phyloP scores from a whole-genome alignment of 139 green algal species.

The Limnomonas spitsbergensis region DNA sequence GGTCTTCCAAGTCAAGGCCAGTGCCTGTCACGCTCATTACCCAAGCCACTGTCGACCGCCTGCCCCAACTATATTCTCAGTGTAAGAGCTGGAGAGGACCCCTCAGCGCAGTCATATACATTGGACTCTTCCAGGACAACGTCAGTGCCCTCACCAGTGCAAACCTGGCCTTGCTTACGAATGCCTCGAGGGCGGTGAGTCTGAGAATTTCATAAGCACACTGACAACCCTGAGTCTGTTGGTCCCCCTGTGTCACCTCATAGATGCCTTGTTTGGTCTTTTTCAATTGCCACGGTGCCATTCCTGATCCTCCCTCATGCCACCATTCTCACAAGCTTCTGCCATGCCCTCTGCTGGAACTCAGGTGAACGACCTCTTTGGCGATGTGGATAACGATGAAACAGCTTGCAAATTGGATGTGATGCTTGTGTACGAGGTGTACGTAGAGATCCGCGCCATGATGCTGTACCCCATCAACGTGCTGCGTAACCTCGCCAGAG shows the following conservation, averaged over 20 bases:
- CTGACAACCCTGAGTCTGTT: not conserved
- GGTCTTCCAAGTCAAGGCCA: not conserved
- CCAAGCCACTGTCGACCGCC: constrained; percentile 22
- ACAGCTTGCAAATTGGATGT: constrained; percentile 19
- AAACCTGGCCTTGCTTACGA: not conserved
- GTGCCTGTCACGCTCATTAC: constrained; percentile 21
- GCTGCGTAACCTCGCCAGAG: constrained; percentile 25
- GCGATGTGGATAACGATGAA: constrained; percentile 13
- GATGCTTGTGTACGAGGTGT: constrained; percentile 26
- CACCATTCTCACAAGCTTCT: too few relatives aligned
- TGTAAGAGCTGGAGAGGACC: constrained; percentile 24
- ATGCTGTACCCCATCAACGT: constrained; percentile 45
- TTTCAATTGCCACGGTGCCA: not conserved
- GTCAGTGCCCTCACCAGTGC: not conserved
- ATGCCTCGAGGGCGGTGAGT: not conserved
- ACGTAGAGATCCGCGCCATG: constrained; percentile 13
- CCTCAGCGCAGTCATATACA: constrained; percentile 15
- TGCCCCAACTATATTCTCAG: constrained; percentile 24
- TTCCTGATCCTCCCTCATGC: constrained; percentile 1
- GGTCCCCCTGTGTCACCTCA: not conserved
- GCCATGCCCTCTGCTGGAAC: too few relatives aligned
- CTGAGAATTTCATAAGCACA: not conserved
- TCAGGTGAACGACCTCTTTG: constrained; percentile 22
- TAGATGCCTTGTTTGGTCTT: not conserved
- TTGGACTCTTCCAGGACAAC: not conserved